phyloP scores from a whole-genome alignment of 2,329 filamentous ascomycete species.

The Penicillium griseofulvum region DNA sequence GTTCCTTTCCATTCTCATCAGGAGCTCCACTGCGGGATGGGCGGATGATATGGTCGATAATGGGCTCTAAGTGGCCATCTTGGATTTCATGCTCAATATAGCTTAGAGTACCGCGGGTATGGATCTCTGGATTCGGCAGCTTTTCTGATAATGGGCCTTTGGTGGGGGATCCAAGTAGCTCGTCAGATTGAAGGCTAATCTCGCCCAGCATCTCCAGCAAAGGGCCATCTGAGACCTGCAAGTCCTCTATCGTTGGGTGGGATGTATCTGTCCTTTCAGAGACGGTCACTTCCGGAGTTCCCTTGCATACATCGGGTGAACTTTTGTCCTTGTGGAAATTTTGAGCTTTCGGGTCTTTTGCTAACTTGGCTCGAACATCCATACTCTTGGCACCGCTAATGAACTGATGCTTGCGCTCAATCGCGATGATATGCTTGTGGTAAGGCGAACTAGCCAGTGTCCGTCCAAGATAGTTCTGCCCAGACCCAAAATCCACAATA shows the following conservation, averaged over 20 bases:
- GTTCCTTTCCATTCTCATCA: neutral
- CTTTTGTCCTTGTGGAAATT: constrained; percentile 78
- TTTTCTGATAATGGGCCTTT: constrained; percentile 6
- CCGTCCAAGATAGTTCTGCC: constrained; percentile 92
- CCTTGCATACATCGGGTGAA: constrained; percentile 20
- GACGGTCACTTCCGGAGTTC: constrained; percentile 2
- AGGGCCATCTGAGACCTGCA: constrained; percentile 16
- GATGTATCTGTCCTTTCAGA: constrained; percentile 6
- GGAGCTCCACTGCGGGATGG: constrained; percentile 6
- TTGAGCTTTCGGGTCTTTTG: constrained; percentile 68
- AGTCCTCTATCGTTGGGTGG: constrained; percentile 4
- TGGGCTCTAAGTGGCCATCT: constrained; percentile 40
- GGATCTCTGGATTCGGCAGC: constrained; percentile 14
- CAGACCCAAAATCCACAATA: constrained; percentile 92
- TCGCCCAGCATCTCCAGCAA: constrained; percentile 36
- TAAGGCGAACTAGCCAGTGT: constrained; percentile 82
- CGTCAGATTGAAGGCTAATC: constrained; percentile 30
- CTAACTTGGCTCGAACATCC: constrained; percentile 75
- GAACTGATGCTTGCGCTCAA: constrained; percentile 83
- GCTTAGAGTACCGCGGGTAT: constrained; percentile 33
- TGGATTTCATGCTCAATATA: constrained; percentile 45
- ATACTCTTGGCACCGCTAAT: constrained; percentile 80
- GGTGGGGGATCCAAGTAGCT: constrained; percentile 16
- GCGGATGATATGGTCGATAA: constrained; percentile 33
- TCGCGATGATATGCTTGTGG: constrained; percentile 80